Conservation (phyloP, 1,284 basidiomycete species). For the Agroathelia rolfsii region DNA sequence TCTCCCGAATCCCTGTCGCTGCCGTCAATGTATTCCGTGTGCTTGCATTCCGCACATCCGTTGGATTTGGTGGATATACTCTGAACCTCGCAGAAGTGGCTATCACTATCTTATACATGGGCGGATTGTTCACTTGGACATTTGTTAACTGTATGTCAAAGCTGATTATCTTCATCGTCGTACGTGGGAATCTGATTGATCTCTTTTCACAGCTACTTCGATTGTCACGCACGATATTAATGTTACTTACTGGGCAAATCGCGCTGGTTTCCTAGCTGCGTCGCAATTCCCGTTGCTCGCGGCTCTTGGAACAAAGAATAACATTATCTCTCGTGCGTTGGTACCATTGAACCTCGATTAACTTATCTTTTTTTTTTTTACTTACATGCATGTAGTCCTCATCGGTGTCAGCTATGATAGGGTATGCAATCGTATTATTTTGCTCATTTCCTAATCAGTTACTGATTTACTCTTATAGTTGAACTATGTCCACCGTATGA, state of each 20-base stretch:
- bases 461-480: conserved; percentile 22
- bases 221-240: conserved; percentile 24
- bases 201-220: conserved; percentile 24
- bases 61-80: conserved; percentile 33
- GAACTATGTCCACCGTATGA: conserved; percentile 42
- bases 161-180: not conserved
- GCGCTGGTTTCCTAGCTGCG: conserved; percentile 39
- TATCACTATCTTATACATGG: conserved; percentile 34
- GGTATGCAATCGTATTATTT: conserved; percentile 17
- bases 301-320: conserved; percentile 57
- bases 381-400: conserved; percentile 25
- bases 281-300: conserved; percentile 54
- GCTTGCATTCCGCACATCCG: conserved; percentile 37
- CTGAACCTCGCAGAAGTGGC: conserved; percentile 39
- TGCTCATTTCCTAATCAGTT: conserved; percentile 1
- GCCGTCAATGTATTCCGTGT: conserved; percentile 35
- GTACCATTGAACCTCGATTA: too few species aligned
- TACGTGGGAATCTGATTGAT: conserved; percentile 4
- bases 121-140: conserved; percentile 35
- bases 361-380: conserved; percentile 8
- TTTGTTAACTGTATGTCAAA: conserved; percentile 42
- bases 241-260: conserved; percentile 33
- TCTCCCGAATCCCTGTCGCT: conserved; percentile 28
- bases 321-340: conserved; percentile 47
- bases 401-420: conserved; percentile 55